Evolutionary conservation across 495 filamentous ascomycete genomes (phyloP), one percentile per base, ranked within the genome.

Genomic region (Aspergillus wentii): DNA sequence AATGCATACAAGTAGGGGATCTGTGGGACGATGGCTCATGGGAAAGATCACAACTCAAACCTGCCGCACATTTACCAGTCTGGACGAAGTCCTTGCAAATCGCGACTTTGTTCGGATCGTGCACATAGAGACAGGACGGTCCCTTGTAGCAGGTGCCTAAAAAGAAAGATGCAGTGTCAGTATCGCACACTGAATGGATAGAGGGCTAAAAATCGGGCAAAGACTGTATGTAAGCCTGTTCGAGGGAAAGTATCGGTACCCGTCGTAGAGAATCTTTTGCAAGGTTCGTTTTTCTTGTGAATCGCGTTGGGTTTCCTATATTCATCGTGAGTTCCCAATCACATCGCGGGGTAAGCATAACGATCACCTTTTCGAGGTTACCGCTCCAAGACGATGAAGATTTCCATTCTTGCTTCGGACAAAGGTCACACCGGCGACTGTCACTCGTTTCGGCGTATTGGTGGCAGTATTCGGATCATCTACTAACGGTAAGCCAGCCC

Each of bases 371-470:
- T 68, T 72, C 30, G 58, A 64, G 13, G 59, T 59, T 16, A 69
- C 66, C 7, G 61, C 64, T 18, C 66, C 68, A 30, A 70, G 53
- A 16, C 88, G 86, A 51, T 88, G 84, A 36, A 97, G 75, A 40
- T 97, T 97, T 36, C 91, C 91, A 48, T 83, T 84, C 57, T 92
- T 94, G 61, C 86, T 95, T 38, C 91, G 77, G 44, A 87, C 75
- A 60, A 95, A 97, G 27, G 74, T 79, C 40, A 96, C 87, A 33
- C 90, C 90, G 20, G 80, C 87, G 44, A 97, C 67, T 4, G 69
- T 69, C 18, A 86, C 76, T 56, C 74, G 73, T 61, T 90, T 95
- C 0, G 91, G 91, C 5, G 90, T 95, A 16, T 72, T 68, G 39
- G 74, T 79, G 41, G 76, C 75, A 29, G 73, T 68, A 57, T 79